These are phyloP conservation scores for Sarcomyxa edulis DNA, from an alignment of 768 basidiomycete species.

Conservation along the genomic window DNA sequence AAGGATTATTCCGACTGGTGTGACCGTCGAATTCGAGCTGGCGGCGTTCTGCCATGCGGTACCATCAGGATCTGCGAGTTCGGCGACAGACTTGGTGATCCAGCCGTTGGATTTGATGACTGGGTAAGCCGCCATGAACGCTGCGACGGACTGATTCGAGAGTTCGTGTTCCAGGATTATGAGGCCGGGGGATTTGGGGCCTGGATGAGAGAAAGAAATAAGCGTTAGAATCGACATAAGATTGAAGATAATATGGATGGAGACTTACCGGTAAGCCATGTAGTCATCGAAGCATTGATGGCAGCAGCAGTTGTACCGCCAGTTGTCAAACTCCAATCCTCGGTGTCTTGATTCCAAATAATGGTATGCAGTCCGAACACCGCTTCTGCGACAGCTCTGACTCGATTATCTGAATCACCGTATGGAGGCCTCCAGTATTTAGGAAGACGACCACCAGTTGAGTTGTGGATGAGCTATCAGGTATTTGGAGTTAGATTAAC, in stretches of 20 bases:
- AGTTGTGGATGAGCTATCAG: slow-evolving; percentile 75
- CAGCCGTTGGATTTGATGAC: slow-evolving; percentile 65
- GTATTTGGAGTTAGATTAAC: slow-evolving; percentile 49
- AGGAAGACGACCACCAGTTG: slow-evolving; percentile 66
- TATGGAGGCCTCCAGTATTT: slow-evolving; percentile 87
- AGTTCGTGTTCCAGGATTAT: slow-evolving; percentile 85
- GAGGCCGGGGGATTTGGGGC: slow-evolving; percentile 73
- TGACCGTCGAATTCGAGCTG: slow-evolving; percentile 26
- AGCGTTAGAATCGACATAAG: too few relatives aligned
- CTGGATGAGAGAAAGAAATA: slow-evolving; percentile 25
- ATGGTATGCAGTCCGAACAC: slow-evolving; percentile 80
- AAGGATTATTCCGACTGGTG: slow-evolving; percentile 17
- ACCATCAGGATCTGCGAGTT: slow-evolving; percentile 28
- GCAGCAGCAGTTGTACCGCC: slow-evolving; percentile 36
- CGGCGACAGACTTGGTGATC: slow-evolving; percentile 55
- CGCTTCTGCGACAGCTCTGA: slow-evolving; percentile 79
- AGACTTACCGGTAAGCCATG: slow-evolving; percentile 50
- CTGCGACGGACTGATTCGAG: slow-evolving; percentile 48
- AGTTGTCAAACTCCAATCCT: slow-evolving; percentile 65
- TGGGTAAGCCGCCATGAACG: slow-evolving; percentile 65
- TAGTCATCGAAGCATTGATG: slow-evolving; percentile 44
- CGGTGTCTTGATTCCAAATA: slow-evolving; percentile 86
- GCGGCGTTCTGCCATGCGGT: slow-evolving; percentile 43
- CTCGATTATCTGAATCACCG: slow-evolving; percentile 80
- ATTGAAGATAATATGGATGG: neutral